A percentile compares a stretch with the other conserved stretches of the same genome.
These are phyloP conservation scores for Gossypium schwendimanii DNA, from an alignment of 441 rosid species.

Conservation along the genomic window DNA sequence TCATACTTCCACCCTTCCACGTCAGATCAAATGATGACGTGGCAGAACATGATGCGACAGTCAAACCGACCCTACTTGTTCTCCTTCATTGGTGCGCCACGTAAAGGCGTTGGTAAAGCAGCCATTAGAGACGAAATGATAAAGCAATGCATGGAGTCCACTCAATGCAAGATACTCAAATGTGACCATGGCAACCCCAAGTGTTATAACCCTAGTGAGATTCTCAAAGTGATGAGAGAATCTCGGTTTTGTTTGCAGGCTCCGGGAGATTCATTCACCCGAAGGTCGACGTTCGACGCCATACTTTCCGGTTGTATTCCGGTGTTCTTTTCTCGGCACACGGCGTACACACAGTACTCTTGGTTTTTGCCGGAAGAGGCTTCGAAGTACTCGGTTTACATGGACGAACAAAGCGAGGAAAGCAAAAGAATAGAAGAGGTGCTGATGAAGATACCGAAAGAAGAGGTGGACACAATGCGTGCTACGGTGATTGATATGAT, in stretches of 20 bases:
- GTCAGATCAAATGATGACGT: conserved; percentile 25
- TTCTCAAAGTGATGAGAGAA: conserved; percentile 27
- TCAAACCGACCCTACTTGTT: conserved; percentile 34
- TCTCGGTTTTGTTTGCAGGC: conserved; percentile 49
- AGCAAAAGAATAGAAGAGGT: conserved; percentile 26
- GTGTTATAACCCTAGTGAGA: conserved; percentile 32
- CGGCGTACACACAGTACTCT: conserved; percentile 46
- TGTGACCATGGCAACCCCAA: conserved; percentile 19
- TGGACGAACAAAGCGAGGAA: conserved; percentile 16
- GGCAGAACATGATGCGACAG: conserved; percentile 27
- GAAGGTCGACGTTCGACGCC: conserved; percentile 48
- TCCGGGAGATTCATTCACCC: conserved; percentile 47
- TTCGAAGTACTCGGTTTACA: conserved; percentile 34
- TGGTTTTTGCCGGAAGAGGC: conserved; percentile 36
- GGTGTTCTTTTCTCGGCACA: conserved; percentile 49
- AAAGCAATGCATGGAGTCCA: conserved; percentile 36
- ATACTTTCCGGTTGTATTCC: conserved; percentile 47
- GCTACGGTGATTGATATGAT: conserved; percentile 29
- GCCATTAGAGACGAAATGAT: conserved; percentile 42
- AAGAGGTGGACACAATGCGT: conserved; percentile 28
- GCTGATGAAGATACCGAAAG: conserved; percentile 24
- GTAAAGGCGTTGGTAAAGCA: conserved; percentile 36
- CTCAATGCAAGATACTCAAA: conserved; percentile 28
- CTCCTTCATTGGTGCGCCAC: conserved; percentile 45
- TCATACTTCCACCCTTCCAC: conserved; percentile 51